A percentile compares a stretch with the other conserved stretches of the same genome.
Conservation (phyloP, 2,329 filamentous ascomycete genomes). For the Parafenestella ontariensis region DNA sequence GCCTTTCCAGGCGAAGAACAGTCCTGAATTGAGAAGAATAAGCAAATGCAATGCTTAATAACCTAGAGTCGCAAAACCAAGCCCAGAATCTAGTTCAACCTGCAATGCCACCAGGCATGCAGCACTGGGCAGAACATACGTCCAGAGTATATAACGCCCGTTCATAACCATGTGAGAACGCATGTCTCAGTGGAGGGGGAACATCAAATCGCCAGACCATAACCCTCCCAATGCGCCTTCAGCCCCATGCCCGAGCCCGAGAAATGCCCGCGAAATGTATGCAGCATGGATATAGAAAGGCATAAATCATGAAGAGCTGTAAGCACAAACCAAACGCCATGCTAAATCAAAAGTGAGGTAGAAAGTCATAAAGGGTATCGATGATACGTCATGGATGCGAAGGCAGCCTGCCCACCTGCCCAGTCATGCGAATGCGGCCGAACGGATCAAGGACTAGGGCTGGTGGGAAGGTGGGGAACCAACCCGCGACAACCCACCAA, state of each 20-base stretch:
- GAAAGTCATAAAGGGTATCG: constrained; percentile 11
- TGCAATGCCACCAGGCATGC: constrained; percentile 10
- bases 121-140: constrained; percentile 1
- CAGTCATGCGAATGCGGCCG: background rate
- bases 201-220: background rate
- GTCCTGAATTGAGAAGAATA: constrained; percentile 4
- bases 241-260: constrained; percentile 17
- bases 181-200: background rate
- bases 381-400: background rate
- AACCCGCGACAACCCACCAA: background rate
- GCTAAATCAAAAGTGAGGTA: constrained; percentile 20
- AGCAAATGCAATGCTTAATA: constrained; percentile 23
- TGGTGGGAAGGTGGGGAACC: background rate
- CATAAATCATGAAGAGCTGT: constrained; percentile 26
- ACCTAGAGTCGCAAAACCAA: constrained; percentile 10
- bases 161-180: constrained; percentile 8
- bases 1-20: background rate
- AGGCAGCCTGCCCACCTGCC: background rate
- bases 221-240: background rate
- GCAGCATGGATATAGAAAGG: constrained; percentile 23
- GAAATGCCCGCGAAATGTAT: constrained; percentile 27
- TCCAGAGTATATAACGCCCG: constrained; percentile 16
- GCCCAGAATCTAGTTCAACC: constrained; percentile 1
- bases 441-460: background rate
- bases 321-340: constrained; percentile 29